Evolutionary conservation across 2,329 filamentous ascomycete species (phyloP), one percentile per base, ranked within the genome.

Genomic region (Monosporascus sp.): DNA sequence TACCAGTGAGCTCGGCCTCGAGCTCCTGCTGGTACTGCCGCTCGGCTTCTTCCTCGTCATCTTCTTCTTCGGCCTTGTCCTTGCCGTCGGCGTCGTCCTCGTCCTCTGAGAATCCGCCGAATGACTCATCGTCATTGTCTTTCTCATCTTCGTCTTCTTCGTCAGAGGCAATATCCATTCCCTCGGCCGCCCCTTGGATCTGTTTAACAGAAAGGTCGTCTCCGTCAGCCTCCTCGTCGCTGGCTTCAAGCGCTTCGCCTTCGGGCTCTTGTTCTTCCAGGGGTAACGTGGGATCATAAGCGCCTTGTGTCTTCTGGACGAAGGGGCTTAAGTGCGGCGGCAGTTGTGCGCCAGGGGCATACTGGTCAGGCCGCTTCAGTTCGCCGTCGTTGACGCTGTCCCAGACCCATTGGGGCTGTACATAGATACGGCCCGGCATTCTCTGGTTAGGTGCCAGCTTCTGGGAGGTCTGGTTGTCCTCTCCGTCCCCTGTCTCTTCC

Each of bases 371-470:
- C 59, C 88, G 82, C 69, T 97, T 85, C 52, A 99, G 76, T 71
- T 93, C 90, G 57, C 90, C 90, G 46, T 94, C 89, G 69, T 99
- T 99, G 69, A 96, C 76, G 64, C 89, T 93, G 67, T 99, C 94
- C 94, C 94, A 99, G 4, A 99, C 85, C 93, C 95, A 99, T 69
- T 99, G 94, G 20, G 94, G 94, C 74, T 99, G 94, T 52, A 99
- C 75, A 63, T 99, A 99, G 58, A 85, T 90, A 60, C 94, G 82
- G 37, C 93, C 93, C n/a, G 93, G 91, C 56, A 97, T 87, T 56
- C 91, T 84, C 58, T 84, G 84, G 64, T 89, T 88, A 54, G 71
- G 71, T 25, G 69, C 76, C 51, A 84, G 72, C 68, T 79, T 82
- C 68, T 79, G 81, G 47, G 74, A 74, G 57, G 76, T 88, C 72